phyloP scores from a whole-genome alignment of 2,329 filamentous ascomycete species.

The Emmonsia crescens region DNA sequence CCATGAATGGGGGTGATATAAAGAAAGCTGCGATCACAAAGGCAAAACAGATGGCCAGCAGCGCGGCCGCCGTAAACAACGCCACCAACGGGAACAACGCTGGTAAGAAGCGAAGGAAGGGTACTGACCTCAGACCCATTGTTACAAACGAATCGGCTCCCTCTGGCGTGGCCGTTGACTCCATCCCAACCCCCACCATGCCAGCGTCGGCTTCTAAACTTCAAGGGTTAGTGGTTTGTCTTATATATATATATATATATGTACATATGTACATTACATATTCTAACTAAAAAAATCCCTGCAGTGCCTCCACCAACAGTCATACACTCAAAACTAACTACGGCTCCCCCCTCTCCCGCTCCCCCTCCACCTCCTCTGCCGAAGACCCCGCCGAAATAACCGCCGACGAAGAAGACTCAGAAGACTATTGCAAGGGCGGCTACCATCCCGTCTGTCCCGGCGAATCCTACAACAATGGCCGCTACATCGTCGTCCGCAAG shows the following conservation, averaged over 20 bases:
- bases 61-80: slow-evolving; percentile 24
- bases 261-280: background rate
- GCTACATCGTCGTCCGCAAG: slow-evolving; percentile 93
- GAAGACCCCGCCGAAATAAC: slow-evolving; percentile 85
- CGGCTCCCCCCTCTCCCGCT: slow-evolving; percentile 43
- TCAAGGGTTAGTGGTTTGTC: background rate
- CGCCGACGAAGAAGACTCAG: slow-evolving; percentile 95
- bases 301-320: background rate
- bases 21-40: slow-evolving; percentile 56
- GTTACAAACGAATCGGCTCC: slow-evolving; percentile 49
- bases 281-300: background rate
- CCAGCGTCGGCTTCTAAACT: background rate
- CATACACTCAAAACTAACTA: slow-evolving; percentile 4
- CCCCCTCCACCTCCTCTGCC: slow-evolving; percentile 64
- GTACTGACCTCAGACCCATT: slow-evolving; percentile 54
- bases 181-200: slow-evolving; percentile 3
- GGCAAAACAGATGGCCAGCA: slow-evolving; percentile 51
- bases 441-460: slow-evolving; percentile 93
- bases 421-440: slow-evolving; percentile 98
- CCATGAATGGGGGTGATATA: slow-evolving; percentile 54
- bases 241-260: background rate
- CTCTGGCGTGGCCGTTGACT: slow-evolving; percentile 8
- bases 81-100: slow-evolving; percentile 45
- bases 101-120: slow-evolving; percentile 56
- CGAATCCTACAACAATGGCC: slow-evolving; percentile 94